These are phyloP conservation scores for Rhodotorula glutinis DNA, from an alignment of 1,284 basidiomycete genomes.

Conservation along the genomic window DNA sequence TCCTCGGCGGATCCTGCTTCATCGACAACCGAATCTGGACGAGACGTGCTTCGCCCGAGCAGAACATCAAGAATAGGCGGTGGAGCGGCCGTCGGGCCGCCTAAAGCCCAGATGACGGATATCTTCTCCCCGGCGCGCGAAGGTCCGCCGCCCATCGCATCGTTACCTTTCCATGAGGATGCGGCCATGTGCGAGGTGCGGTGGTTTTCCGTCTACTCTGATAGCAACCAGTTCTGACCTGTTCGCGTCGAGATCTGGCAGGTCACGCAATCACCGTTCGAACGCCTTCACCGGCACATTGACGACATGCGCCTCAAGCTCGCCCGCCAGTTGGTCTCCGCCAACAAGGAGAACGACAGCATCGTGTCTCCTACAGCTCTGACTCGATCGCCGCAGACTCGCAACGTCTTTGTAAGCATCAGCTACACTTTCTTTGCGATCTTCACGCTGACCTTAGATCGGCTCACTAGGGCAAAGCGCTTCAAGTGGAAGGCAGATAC, in stretches of 20 bases:
- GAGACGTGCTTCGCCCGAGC: slow-evolving; percentile 1
- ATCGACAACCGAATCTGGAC: too few species aligned
- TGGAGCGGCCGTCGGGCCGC: slow-evolving; percentile 10
- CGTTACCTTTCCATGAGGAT: background rate
- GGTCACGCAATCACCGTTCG: slow-evolving; percentile 7
- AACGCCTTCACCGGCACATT: slow-evolving; percentile 18
- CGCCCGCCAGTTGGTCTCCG: slow-evolving; percentile 5
- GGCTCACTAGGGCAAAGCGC: slow-evolving; percentile 10
- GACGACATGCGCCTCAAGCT: slow-evolving; percentile 26
- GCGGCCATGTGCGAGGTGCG: slow-evolving; percentile 14
- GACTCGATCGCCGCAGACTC: slow-evolving; percentile 35
- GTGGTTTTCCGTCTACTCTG: too few species aligned
- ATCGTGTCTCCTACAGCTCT: slow-evolving; percentile 21
- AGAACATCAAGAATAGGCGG: slow-evolving; percentile 20
- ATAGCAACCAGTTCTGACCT: too few species aligned
- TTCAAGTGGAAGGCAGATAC: background rate
- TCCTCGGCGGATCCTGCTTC: too few species aligned
- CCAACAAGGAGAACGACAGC: slow-evolving; percentile 34
- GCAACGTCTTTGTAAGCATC: slow-evolving; percentile 27
- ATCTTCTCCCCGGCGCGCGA: slow-evolving; percentile 6
- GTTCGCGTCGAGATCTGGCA: too few species aligned
- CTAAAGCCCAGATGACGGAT: slow-evolving; percentile 2
- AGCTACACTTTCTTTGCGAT: too few species aligned
- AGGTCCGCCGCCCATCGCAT: background rate
- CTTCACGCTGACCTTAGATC: too few species aligned